A percentile compares a stretch with the other conserved stretches of the same genome.
phyloP scores from a whole-genome alignment of 2,329 filamentous ascomycete genomes.

The Ascochyta rabiei region DNA sequence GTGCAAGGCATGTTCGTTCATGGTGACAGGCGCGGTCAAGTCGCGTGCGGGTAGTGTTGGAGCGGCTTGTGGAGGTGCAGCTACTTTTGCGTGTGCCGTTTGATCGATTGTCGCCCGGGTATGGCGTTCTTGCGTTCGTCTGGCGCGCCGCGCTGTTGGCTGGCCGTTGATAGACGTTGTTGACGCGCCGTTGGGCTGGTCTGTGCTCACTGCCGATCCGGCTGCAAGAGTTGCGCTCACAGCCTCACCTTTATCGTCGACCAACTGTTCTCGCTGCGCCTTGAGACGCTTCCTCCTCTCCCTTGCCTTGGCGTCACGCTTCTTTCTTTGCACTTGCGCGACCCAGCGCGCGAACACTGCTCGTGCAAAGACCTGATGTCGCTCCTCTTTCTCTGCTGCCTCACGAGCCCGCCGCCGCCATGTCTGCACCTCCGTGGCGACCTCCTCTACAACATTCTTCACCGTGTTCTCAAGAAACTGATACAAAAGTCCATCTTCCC shows the following conservation, averaged over 20 bases:
- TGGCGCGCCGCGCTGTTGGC: slow-evolving; percentile 13
- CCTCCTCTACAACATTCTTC: slow-evolving; percentile 42
- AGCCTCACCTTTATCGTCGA: slow-evolving; percentile 11
- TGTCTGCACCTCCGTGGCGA: slow-evolving; percentile 43
- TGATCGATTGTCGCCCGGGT: slow-evolving; percentile 1
- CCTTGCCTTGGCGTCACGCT: slow-evolving; percentile 24
- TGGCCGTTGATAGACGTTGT: slow-evolving; percentile 20
- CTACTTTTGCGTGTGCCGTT: background rate
- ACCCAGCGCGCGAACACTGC: slow-evolving; percentile 31
- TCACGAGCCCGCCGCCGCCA: slow-evolving; percentile 28
- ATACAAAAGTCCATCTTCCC: slow-evolving; percentile 50
- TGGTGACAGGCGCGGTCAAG: background rate
- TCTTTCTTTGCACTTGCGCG: slow-evolving; percentile 35
- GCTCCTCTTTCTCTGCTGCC: slow-evolving; percentile 26
- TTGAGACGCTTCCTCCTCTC: slow-evolving; percentile 35
- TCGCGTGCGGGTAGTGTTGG: slow-evolving; percentile 10
- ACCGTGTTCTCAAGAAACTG: slow-evolving; percentile 53
- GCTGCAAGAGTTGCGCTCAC: slow-evolving; percentile 5
- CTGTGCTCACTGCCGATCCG: slow-evolving; percentile 3
- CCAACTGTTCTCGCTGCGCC: slow-evolving; percentile 23
- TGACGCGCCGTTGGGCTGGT: slow-evolving; percentile 11
- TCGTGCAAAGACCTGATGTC: slow-evolving; percentile 25
- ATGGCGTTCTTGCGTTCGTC: slow-evolving; percentile 27
- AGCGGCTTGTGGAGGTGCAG: background rate
- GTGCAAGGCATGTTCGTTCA: slow-evolving; percentile 7